Evolutionary conservation across 2,329 filamentous ascomycete genomes (phyloP), one percentile per base, ranked within the genome.

Genomic region (Clonostachys byssicola): DNA sequence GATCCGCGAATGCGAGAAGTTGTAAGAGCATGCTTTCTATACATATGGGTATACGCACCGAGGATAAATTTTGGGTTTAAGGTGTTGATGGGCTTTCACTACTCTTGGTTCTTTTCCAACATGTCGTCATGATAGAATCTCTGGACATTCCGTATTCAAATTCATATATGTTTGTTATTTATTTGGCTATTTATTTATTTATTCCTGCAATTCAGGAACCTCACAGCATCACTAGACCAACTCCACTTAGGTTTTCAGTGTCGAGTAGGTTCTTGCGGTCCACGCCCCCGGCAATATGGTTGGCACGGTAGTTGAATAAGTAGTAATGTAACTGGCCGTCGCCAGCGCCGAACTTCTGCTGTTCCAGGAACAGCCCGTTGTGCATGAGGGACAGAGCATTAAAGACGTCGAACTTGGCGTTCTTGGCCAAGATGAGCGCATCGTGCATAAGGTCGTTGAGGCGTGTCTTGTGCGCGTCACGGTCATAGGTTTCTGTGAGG

Each of bases 291-390:
- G 82, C 73, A 59, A 99, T 87, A n/a, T 85, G 83, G 50, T 88
- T 85, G 12, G 90, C 89, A 48, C 90, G 84, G 74, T 96, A 99
- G 71, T 99, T 99, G 78, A 95, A 99, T 34, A 99, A 75, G 67
- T 99, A 99, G 71, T 92, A 99, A 68, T 99, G 91, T 57, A 99
- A 75, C 65, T 94, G 90, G 42, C 94, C 94, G 64, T 99, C 94
- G 34, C 94, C 94, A 6, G 88, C 85, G 41, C 92, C 94, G 60
- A 96, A 99, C 67, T 95, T 95, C 62, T 96, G 89, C 56, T 96
- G 80, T 62, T 92, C 86, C 6, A 99, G 77, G 79, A 99, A 97
- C 17, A 97, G 78, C 1, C 84, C 87, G 66, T 99, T 99, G 67
- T 99, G 92, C 69, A 96, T 86, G 38, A 96, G 77, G 0, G 92